Percentiles rank a stretch among this genome's conserved stretches.
Evolutionary conservation across 257 asterid species (phyloP).

Genomic region (Nemophila menziesii): DNA sequence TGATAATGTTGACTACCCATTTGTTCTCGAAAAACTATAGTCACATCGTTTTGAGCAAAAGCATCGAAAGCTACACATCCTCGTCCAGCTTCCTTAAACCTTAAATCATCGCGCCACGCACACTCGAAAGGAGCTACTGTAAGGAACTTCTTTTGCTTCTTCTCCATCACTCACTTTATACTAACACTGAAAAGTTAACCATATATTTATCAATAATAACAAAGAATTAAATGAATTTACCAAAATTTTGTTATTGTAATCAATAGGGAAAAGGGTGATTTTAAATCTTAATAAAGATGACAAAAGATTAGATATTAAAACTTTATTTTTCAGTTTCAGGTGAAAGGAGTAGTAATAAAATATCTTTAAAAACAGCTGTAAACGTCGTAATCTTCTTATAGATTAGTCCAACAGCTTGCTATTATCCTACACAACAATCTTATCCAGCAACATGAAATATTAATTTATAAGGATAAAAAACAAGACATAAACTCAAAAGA

Average conservation of each 20-base stretch:
- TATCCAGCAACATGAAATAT: slow-evolving; percentile 14
- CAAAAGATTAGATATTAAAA: slow-evolving; percentile 9
- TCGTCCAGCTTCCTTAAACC: slow-evolving; percentile 90
- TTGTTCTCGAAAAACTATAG: slow-evolving; percentile 84
- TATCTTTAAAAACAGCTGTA: slow-evolving; percentile 9
- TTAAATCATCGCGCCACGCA: slow-evolving; percentile 79
- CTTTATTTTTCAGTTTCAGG: not conserved
- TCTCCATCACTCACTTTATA: slow-evolving; percentile 34
- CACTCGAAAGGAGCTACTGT: slow-evolving; percentile 96
- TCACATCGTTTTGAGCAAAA: slow-evolving; percentile 88
- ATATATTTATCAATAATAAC: not conserved
- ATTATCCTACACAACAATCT: slow-evolving; percentile 35
- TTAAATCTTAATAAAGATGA: not conserved
- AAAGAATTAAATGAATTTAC: not conserved
- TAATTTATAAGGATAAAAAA: no score
- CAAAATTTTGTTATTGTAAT: no score
- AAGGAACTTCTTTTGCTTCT: slow-evolving; percentile 55
- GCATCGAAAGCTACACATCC: slow-evolving; percentile 98
- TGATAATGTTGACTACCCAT: slow-evolving; percentile 94
- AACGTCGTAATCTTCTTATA: slow-evolving; percentile 13
- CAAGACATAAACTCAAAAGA: no score
- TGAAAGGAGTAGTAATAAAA: slow-evolving; percentile 3
- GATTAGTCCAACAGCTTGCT: slow-evolving; percentile 22
- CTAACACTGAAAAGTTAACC: not conserved
- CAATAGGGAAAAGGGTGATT: not conserved